Evolutionary conservation across 169 alveolate species (phyloP).

Genomic region (Cyclospora cayetanensis): DNA sequence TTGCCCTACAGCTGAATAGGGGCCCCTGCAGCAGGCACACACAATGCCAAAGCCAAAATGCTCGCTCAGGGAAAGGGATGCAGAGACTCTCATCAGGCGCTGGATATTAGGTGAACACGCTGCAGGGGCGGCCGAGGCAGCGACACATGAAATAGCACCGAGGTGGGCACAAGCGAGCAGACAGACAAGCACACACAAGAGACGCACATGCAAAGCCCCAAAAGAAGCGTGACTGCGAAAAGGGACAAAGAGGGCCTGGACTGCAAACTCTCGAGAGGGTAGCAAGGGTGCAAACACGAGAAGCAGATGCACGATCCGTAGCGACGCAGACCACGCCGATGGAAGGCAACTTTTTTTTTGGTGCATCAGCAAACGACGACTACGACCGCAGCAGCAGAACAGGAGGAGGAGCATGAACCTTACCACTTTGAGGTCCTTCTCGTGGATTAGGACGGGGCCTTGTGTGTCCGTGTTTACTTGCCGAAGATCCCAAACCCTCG

Average conservation of each 20-base stretch:
- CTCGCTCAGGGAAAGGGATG: background rate
- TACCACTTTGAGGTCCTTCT: background rate
- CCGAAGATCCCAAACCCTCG: constrained; percentile 46
- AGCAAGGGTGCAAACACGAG: too few relatives aligned
- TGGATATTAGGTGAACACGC: background rate
- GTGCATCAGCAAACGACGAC: background rate
- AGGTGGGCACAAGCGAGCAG: background rate
- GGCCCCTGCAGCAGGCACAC: constrained; percentile 48
- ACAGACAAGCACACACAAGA: background rate
- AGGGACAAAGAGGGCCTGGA: background rate
- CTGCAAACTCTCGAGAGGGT: too few relatives aligned
- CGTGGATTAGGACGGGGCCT: background rate
- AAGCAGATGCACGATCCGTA: too few relatives aligned
- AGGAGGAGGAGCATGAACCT: background rate
- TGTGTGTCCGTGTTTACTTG: background rate
- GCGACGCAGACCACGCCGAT: too few relatives aligned
- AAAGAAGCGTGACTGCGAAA: background rate
- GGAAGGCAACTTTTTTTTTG: background rate
- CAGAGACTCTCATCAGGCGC: background rate
- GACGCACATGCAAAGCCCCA: background rate
- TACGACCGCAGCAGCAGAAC: too few relatives aligned
- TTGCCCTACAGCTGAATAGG: constrained; percentile 53
- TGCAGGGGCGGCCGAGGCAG: background rate
- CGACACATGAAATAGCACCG: background rate
- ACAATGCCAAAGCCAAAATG: constrained; percentile 25